Conservation (phyloP, 768 basidiomycete genomes). For the Strobilomyces echinocephalus region DNA sequence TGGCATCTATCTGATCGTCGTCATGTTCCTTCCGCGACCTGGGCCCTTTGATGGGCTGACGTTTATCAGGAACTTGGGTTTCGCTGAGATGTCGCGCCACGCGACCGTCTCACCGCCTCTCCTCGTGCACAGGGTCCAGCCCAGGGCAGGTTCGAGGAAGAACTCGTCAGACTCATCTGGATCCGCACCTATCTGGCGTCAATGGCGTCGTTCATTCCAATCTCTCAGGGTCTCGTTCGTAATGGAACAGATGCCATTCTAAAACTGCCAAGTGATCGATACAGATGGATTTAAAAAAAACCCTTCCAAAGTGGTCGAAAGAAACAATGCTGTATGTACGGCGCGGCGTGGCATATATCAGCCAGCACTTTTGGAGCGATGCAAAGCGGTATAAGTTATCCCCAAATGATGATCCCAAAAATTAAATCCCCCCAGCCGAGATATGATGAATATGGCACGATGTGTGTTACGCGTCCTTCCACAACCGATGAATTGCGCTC, state of each 20-base stretch:
- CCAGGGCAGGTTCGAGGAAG: neutral
- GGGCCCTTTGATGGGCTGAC: slow-evolving; percentile 1
- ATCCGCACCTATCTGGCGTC: slow-evolving; percentile 6
- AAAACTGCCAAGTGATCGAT: slow-evolving; percentile 11
- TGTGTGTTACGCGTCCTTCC: slow-evolving; percentile 7
- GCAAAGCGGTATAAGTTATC: slow-evolving; percentile 27
- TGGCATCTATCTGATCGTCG: slow-evolving; percentile 8
- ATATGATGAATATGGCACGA: slow-evolving; percentile 15
- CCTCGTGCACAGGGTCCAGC: neutral
- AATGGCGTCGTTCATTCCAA: slow-evolving; percentile 10
- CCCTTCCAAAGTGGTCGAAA: slow-evolving; percentile 4
- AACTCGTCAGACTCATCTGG: neutral
- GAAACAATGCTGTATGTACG: slow-evolving; percentile 13
- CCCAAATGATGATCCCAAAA: slow-evolving; percentile 17
- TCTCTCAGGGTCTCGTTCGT: slow-evolving; percentile 9
- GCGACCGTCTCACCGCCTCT: slow-evolving; percentile 4
- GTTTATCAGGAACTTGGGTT: slow-evolving; percentile 9
- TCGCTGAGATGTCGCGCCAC: slow-evolving; percentile 26
- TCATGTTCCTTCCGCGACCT: slow-evolving; percentile 13
- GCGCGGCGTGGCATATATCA: slow-evolving; percentile 10
- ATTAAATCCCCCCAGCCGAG: slow-evolving; percentile 18
- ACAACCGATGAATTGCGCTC: slow-evolving; percentile 19
- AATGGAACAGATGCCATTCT: slow-evolving; percentile 2
- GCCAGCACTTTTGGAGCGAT: slow-evolving; percentile 21
- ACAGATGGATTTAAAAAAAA: slow-evolving; percentile 9